Evolutionary conservation across 208 protist genomes (phyloP), one percentile per base, ranked within the genome.

Genomic region (Trypanosoma mega): DNA sequence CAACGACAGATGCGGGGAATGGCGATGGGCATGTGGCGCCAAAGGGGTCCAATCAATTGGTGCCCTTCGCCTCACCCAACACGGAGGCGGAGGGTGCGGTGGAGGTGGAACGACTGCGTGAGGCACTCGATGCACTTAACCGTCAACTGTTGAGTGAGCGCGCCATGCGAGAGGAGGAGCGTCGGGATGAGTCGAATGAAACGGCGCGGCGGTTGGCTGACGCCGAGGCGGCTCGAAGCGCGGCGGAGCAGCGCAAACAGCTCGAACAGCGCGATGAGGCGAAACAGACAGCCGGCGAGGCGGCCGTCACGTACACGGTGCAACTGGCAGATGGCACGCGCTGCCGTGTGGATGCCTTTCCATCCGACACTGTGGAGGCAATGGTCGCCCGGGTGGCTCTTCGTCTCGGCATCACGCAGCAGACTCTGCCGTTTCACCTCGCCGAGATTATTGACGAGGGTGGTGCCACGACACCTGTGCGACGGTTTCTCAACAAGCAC

Each of bases 291-390:
- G 56, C 47, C 14, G 66, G 66, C 18, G 67, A 73, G 44, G 63
- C 36, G 11, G 45, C 48, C 11, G 31, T 69, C 18, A 71, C 67
- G 24, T 73, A 63, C 61, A 71, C 67, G 18, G 61, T 73, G n/a
- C 58, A 63, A 20, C 70, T 73, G 34, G 46, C 70, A 20, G 61
- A 73, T 12, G 67, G 67, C 21, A 73, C 46, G 12, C 20, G 44
- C 21, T 63, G 60, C 45, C 54, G 68, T 50, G 67, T 73, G 30
- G 62, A 73, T 47, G 67, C 67, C 7, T 73, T 73, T 34, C 47
- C 58, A 27, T 50, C 45, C 29, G 58, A 73, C 67, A 69, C 46
- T 1, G 58, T 73, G 5, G 47, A 14, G 7, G 50, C 29, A n/a
- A 36, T 71, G 18, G 46, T 71, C 36, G 33, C 27, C 11, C 52